Evolutionary conservation across 768 basidiomycete species (phyloP).

Genomic region (Lactarius hengduanensis): DNA sequence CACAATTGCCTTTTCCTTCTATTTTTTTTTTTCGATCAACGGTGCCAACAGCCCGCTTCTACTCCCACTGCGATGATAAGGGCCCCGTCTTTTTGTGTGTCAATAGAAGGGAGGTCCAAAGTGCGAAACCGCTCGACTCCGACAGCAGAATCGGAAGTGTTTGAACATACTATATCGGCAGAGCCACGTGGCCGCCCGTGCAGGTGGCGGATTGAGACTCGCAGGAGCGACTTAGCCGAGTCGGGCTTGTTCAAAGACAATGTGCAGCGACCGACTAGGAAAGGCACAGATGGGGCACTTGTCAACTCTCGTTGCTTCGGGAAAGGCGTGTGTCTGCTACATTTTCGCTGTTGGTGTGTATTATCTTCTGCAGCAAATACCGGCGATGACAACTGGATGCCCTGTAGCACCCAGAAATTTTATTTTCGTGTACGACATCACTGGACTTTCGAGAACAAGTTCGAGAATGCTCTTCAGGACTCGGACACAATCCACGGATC

Average conservation of each 20-base stretch:
- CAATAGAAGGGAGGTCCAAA: conserved; percentile 20
- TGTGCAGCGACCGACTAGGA: conserved; percentile 11
- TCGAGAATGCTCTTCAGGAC: conserved; percentile 66
- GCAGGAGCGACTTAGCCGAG: conserved; percentile 18
- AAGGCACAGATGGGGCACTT: conserved; percentile 26
- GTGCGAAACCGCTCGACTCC: conserved; percentile 22
- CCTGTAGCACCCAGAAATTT: background rate
- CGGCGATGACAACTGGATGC: background rate
- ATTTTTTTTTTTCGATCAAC: conserved; percentile 24
- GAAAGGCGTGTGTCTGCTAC: conserved; percentile 11
- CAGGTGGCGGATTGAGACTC: conserved; percentile 5
- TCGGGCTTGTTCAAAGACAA: conserved; percentile 26
- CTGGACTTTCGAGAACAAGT: conserved; percentile 73
- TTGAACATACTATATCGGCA: conserved; percentile 28
- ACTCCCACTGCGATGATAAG: conserved; percentile 21
- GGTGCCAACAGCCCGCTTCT: conserved; percentile 24
- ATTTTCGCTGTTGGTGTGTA: background rate
- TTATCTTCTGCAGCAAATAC: background rate
- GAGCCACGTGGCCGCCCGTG: conserved; percentile 23
- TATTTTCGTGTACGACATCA: conserved; percentile 39
- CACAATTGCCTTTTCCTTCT: conserved; percentile 13
- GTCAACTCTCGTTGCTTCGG: conserved; percentile 7
- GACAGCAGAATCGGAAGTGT: conserved; percentile 16
- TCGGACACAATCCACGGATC: conserved; percentile 57
- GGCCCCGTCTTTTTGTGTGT: conserved; percentile 20